These are phyloP conservation scores for Aspergillus affinis DNA, from an alignment of 495 filamentous ascomycete genomes.

Conservation along the genomic window DNA sequence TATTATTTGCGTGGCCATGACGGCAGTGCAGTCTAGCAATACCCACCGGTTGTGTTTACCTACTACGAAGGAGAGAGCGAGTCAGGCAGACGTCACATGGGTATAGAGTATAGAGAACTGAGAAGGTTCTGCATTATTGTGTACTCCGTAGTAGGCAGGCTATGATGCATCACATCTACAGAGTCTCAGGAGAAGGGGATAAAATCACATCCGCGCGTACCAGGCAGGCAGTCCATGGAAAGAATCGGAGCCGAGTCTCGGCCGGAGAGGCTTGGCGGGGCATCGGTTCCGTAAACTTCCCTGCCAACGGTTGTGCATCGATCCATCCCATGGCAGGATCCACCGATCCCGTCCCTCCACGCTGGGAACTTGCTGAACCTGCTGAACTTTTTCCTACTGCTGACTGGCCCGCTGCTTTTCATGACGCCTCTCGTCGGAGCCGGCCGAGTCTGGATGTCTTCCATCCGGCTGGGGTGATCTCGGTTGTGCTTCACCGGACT, in stretches of 20 bases:
- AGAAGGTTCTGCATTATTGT: too few relatives aligned
- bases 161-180: too few relatives aligned
- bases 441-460: conserved; percentile 26
- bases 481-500: conserved; percentile 28
- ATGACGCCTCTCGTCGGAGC: conserved; percentile 29
- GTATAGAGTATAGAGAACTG: background rate
- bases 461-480: conserved; percentile 34
- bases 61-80: too few relatives aligned
- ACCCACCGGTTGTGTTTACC: too few relatives aligned
- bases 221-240: background rate
- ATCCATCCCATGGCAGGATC: conserved; percentile 3
- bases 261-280: conserved; percentile 24
- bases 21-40: too few relatives aligned
- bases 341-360: conserved; percentile 17
- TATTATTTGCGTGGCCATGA: background rate
- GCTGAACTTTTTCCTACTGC: conserved; percentile 1
- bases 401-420: background rate
- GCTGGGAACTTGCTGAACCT: conserved; percentile 9
- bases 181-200: too few relatives aligned
- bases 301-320: conserved; percentile 17
- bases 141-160: too few relatives aligned
- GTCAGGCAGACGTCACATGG: too few relatives aligned
- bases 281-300: conserved; percentile 12
- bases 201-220: background rate
- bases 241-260: conserved; percentile 34